These are phyloP conservation scores for Rhodocollybia butyracea DNA, from an alignment of 768 basidiomycete genomes.

Conservation along the genomic window DNA sequence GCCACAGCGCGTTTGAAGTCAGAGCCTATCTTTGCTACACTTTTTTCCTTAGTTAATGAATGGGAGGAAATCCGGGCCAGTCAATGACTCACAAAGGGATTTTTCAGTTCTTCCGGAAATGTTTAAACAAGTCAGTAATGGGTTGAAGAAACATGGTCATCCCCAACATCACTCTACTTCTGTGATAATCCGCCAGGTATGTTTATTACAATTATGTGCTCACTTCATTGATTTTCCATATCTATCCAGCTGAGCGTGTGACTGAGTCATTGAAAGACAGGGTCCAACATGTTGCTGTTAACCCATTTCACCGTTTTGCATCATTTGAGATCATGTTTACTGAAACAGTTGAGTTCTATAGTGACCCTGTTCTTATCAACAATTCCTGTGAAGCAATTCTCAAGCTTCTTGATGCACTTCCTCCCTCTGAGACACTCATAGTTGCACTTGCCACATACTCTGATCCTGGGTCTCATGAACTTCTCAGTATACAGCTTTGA, in stretches of 20 bases:
- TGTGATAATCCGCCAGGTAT: constrained; percentile 14
- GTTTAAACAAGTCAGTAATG: not conserved
- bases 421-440: not conserved
- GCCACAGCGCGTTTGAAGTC: not conserved
- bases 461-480: not conserved
- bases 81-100: not conserved
- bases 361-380: not conserved
- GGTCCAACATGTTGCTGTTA: constrained; percentile 13
- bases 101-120: not conserved
- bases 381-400: not conserved
- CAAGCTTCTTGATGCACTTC: not conserved
- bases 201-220: not conserved
- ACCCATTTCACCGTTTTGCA: constrained; percentile 6
- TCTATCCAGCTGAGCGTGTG: constrained; percentile 9
- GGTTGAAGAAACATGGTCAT: constrained; percentile 9
- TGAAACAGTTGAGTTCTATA: not conserved
- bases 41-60: not conserved
- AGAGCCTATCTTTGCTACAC: not conserved
- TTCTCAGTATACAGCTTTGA: not conserved
- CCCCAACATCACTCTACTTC: constrained; percentile 11
- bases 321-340: not conserved
- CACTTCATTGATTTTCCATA: not conserved
- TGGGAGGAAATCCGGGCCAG: not conserved
- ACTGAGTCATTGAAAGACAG: constrained; percentile 8
- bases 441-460: not conserved